Base-by-base conservation (phyloP, 306 rosid species). In the Pterocarpus macrocarpus region DNA sequence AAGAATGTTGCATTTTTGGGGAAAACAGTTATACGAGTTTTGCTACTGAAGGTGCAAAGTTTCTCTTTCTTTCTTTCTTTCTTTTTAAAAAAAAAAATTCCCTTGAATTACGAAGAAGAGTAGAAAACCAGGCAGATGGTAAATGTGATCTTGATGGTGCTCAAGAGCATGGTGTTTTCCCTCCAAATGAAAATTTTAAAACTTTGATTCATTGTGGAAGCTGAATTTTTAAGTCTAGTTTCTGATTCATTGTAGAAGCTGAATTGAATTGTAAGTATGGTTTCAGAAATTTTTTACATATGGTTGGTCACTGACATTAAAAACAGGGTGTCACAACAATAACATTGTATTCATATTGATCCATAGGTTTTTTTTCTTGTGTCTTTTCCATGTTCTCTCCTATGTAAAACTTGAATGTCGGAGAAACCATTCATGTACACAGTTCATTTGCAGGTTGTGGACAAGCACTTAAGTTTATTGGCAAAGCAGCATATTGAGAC, bases 401-500 rank as follows among this genome's bases (percentile, higher is more conserved):
- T n/a, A 0, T 4, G 33, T 57, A 2, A 9, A 53, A 14, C 70
- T 55, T 30, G 28, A 64, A 34, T 71, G 36, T 61, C 30, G 84
- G 76, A 82, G 73, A 75, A 63, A 35, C 17, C 39, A 71, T 78
- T 49, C 57, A 83, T 83, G 64, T 79, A 47, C 35, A 57, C 53
- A 17, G 52, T 88, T 78, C 30, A 55, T 75, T 87, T 82, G 77
- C 89, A 95, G 99, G 99, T 95, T 80, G 39, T 91, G 84, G 99
- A 95, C 90, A 95, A 95, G 87, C 99, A 95, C 88, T 57, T 95
- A 78, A 83, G 86, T 66, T 39, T 89, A 77, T 79, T 95, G 84
- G 97, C 99, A 1, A 87, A 95, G 94, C 97, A 91, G 81, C 99
- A 91, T 81, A 47, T 93, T 0, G 99, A 93, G 87, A 93, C 99